Evolutionary conservation across 306 rosid genomes (phyloP).

Genomic region (Castanopsis chinensis): DNA sequence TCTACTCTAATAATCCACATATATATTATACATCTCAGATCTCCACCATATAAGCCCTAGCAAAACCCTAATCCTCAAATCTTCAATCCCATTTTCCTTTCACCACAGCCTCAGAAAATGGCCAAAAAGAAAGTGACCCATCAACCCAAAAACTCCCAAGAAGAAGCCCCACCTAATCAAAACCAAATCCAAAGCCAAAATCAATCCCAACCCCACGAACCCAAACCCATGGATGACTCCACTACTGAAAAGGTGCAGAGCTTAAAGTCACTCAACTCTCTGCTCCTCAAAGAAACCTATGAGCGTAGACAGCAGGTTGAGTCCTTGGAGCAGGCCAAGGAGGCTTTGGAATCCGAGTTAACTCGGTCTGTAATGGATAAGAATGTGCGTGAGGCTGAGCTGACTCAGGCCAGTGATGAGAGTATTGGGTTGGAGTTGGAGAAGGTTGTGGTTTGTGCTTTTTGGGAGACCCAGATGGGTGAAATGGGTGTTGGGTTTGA

Average conservation of each 20-base stretch:
- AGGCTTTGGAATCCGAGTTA: constrained; percentile 33
- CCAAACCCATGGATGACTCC: constrained; percentile 38
- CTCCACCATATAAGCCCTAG: constrained; percentile 30
- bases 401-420: constrained; percentile 21
- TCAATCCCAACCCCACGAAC: not conserved
- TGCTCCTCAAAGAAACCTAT: constrained; percentile 57
- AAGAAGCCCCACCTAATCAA: constrained; percentile 11
- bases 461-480: constrained; percentile 30
- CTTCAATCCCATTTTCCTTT: constrained; percentile 1
- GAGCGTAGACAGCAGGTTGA: constrained; percentile 49
- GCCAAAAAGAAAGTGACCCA: constrained; percentile 61
- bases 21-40: not conserved
- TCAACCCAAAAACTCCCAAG: constrained; percentile 25
- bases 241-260: constrained; percentile 43
- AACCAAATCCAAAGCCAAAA: not conserved
- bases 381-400: constrained; percentile 22
- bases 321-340: constrained; percentile 29
- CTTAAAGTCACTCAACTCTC: constrained; percentile 64
- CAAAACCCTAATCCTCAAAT: constrained; percentile 39
- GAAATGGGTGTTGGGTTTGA: constrained; percentile 31
- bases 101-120: constrained; percentile 37
- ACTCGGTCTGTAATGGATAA: constrained; percentile 25
- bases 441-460: constrained; percentile 32
- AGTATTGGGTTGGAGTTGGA: constrained; percentile 37
- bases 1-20: not conserved